Evolutionary conservation across 768 basidiomycete genomes (phyloP).

Genomic region (Neoboletus magnificus): DNA sequence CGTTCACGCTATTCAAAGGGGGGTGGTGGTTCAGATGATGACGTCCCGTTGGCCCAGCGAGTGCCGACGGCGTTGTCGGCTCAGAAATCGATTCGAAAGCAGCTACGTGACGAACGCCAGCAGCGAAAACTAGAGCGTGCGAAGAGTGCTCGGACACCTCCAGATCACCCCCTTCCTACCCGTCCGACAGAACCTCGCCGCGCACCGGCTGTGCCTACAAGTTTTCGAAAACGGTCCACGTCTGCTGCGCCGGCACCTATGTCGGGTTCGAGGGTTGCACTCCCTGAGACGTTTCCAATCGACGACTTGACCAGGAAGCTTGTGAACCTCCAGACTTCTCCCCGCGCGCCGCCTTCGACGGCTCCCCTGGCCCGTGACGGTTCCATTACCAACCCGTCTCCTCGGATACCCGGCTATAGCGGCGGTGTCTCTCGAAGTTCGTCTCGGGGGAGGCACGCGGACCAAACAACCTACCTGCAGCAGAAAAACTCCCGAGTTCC

Average conservation of each 20-base stretch:
- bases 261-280: constrained; percentile 32
- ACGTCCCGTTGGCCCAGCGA: constrained; percentile 77
- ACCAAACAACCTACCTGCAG: constrained; percentile 14
- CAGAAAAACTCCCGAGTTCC: constrained; percentile 21
- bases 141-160: constrained; percentile 22
- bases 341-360: constrained; percentile 11
- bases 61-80: constrained; percentile 82
- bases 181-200: constrained; percentile 10
- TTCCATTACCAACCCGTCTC: constrained; percentile 7
- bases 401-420: constrained; percentile 8
- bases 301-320: constrained; percentile 62
- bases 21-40: constrained; percentile 56
- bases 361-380: constrained; percentile 10
- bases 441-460: constrained; percentile 17
- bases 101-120: constrained; percentile 67
- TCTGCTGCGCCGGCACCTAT: constrained; percentile 24
- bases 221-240: constrained; percentile 34
- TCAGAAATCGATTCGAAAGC: constrained; percentile 73
- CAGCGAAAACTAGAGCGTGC: constrained; percentile 51
- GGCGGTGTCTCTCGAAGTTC: constrained; percentile 20
- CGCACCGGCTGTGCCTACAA: constrained; percentile 36
- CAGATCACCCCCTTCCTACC: constrained; percentile 16
- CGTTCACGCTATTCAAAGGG: constrained; percentile 19
- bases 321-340: constrained; percentile 43
- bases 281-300: constrained; percentile 41